Evolutionary conservation across 768 basidiomycete genomes (phyloP).

Genomic region (Sutorius australiensis): DNA sequence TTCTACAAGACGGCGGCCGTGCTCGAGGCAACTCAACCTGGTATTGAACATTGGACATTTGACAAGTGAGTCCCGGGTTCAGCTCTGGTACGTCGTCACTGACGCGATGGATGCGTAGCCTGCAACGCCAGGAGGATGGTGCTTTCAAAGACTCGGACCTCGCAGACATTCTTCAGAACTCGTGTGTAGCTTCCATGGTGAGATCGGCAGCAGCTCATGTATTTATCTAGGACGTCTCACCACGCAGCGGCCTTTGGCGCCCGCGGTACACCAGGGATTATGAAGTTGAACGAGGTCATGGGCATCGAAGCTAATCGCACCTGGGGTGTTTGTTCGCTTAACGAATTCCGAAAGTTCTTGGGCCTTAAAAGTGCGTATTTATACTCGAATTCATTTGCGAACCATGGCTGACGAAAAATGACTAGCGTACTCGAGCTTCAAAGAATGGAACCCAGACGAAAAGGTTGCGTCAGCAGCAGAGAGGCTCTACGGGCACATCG

Average conservation of each 20-base stretch:
- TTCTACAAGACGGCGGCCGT: constrained; percentile 46
- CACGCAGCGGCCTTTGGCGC: constrained; percentile 74
- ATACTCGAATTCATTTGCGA: not conserved
- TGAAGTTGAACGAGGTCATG: constrained; percentile 81
- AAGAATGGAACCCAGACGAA: constrained; percentile 77
- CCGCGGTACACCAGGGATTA: constrained; percentile 67
- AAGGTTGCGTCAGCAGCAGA: constrained; percentile 70
- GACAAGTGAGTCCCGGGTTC: constrained; percentile 41
- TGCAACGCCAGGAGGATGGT: constrained; percentile 56
- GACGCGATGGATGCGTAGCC: constrained; percentile 33
- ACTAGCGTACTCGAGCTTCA: constrained; percentile 63
- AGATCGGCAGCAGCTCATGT: not conserved
- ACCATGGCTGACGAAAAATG: not conserved
- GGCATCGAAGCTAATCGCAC: constrained; percentile 71
- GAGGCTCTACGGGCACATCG: constrained; percentile 71
- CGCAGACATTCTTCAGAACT: constrained; percentile 59
- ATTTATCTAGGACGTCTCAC: constrained; percentile 53
- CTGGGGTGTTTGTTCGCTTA: constrained; percentile 83
- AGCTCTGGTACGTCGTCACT: not conserved
- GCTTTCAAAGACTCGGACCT: constrained; percentile 68
- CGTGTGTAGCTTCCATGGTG: constrained; percentile 43
- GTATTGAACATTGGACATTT: constrained; percentile 63
- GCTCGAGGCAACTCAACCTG: constrained; percentile 40
- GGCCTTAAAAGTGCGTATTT: constrained; percentile 62
- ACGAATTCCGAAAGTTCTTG: constrained; percentile 80